Percentiles rank a stretch among this genome's conserved stretches.
Conservation (phyloP, 225 moss, liverwort and hornwort species). For the Asterella californica region DNA sequence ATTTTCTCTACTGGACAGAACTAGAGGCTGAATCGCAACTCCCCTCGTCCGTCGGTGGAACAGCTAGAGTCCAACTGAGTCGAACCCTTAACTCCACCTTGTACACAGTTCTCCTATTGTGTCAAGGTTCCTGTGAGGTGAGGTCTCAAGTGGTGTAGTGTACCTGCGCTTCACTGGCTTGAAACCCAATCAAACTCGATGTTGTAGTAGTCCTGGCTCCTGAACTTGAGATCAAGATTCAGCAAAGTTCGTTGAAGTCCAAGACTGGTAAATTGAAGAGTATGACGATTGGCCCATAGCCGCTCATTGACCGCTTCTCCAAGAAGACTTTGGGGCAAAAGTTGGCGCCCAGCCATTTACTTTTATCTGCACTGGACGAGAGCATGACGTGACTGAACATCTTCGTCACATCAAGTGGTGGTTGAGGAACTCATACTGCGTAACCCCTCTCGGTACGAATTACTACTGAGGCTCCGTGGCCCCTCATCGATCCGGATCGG, state of each 20-base stretch:
- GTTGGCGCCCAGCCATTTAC: background rate
- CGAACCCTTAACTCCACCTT: too few relatives aligned
- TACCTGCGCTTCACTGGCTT: background rate
- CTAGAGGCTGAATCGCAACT: too few relatives aligned
- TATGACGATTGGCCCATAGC: background rate
- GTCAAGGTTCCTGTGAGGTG: too few relatives aligned
- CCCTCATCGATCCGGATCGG: background rate
- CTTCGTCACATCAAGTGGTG: background rate
- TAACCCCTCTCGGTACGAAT: background rate
- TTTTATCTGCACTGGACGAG: background rate
- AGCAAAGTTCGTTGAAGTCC: background rate
- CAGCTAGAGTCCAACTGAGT: too few relatives aligned
- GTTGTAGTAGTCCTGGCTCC: background rate
- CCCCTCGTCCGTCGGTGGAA: too few relatives aligned
- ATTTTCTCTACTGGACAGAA: too few relatives aligned
- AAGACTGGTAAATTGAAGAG: background rate
- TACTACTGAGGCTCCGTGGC: background rate
- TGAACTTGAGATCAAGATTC: background rate
- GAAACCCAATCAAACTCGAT: background rate
- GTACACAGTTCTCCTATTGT: too few relatives aligned
- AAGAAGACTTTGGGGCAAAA: background rate
- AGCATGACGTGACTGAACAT: background rate
- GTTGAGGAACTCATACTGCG: background rate
- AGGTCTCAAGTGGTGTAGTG: too few relatives aligned
- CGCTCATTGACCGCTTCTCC: background rate